These are phyloP conservation scores for Beauveria brongniartii DNA, from an alignment of 2,329 filamentous ascomycete genomes.

Conservation along the genomic window DNA sequence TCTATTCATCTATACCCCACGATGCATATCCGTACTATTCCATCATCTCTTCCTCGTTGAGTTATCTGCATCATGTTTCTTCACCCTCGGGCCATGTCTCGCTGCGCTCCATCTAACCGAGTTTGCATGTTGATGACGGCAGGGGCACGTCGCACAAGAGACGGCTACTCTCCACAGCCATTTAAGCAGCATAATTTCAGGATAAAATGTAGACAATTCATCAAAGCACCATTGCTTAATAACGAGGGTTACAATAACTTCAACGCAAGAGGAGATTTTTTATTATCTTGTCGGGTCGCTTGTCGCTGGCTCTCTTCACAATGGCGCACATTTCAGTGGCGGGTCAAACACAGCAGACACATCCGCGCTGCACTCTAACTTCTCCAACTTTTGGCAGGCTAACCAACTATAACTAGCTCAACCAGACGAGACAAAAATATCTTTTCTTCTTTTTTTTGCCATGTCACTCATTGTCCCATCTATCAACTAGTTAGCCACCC, in stretches of 20 bases:
- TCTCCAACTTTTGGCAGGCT: constrained; percentile 1
- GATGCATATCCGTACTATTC: neutral
- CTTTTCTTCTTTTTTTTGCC: no score
- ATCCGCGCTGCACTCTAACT: neutral
- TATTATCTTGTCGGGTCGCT: neutral
- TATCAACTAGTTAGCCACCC: no score
- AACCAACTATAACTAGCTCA: neutral
- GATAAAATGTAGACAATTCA: no score
- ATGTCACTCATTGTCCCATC: no score
- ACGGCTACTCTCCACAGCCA: neutral
- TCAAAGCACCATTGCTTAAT: no score
- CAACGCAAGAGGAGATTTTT: neutral
- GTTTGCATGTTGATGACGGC: no score
- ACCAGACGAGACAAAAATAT: constrained; percentile 5
- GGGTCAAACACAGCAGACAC: neutral
- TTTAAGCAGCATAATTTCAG: neutral
- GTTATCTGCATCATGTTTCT: neutral
- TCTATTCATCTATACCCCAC: neutral
- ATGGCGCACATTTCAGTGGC: neutral
- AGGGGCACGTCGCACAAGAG: neutral
- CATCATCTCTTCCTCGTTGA: neutral
- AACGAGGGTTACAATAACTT: neutral
- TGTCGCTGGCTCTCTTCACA: neutral
- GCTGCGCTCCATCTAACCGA: neutral
- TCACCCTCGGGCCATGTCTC: neutral